phyloP scores from a whole-genome alignment of 129 eudicot species.

The Flaveria brownii region DNA sequence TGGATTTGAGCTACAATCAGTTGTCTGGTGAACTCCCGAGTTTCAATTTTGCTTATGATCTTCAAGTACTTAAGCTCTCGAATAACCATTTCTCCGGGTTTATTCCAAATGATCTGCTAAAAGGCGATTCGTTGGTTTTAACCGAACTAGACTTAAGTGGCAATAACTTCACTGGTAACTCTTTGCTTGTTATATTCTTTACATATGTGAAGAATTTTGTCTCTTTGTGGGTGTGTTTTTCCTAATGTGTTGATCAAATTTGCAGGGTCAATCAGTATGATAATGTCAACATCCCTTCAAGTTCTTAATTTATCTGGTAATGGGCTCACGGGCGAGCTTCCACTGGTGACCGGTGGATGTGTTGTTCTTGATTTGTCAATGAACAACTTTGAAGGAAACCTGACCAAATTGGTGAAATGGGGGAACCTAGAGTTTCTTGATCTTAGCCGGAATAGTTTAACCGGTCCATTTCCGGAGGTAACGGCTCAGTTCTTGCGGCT shows the following conservation, averaged over 20 bases:
- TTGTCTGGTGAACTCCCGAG: constrained; percentile 91
- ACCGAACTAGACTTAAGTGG: constrained; percentile 92
- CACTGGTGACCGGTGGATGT: constrained; percentile 80
- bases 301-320: constrained; percentile 79
- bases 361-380: constrained; percentile 80
- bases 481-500: constrained; percentile 82
- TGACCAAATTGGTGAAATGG: constrained; percentile 80
- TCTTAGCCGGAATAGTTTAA: constrained; percentile 75
- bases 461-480: constrained; percentile 75
- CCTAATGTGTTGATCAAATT: constrained; percentile 7
- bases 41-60: constrained; percentile 88
- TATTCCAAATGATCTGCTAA: constrained; percentile 83
- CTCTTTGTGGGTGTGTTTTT: background rate
- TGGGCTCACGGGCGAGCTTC: constrained; percentile 85
- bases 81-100: constrained; percentile 81
- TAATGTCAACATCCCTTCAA: constrained; percentile 66
- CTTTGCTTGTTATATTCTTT: background rate
- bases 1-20: constrained; percentile 92
- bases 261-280: constrained; percentile 84
- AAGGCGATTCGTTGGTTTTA: constrained; percentile 80
- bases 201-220: background rate
- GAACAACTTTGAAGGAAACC: constrained; percentile 74
- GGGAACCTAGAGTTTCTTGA: constrained; percentile 85
- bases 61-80: constrained; percentile 76
- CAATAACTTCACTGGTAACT: constrained; percentile 82